These are phyloP conservation scores for Herpotrichia juniperi DNA, from an alignment of 2,329 filamentous ascomycete genomes.

Conservation along the genomic window DNA sequence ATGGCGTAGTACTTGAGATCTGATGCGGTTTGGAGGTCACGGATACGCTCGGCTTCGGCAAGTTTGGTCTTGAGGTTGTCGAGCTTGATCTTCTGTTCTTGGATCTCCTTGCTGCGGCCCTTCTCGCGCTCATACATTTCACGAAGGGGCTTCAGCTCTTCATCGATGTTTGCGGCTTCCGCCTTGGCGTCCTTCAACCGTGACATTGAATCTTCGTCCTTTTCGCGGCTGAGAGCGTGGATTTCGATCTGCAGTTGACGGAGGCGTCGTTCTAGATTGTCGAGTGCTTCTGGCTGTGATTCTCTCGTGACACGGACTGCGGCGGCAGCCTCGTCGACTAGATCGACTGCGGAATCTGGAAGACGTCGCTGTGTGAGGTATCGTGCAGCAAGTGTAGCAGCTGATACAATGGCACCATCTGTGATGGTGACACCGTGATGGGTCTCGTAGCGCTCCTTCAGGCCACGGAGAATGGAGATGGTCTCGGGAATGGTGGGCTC, in stretches of 20 bases:
- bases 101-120: slow-evolving; percentile 86
- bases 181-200: slow-evolving; percentile 83
- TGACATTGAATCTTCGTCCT: slow-evolving; percentile 87
- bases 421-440: slow-evolving; percentile 98
- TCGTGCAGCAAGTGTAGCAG: slow-evolving; percentile 88
- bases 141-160: slow-evolving; percentile 87
- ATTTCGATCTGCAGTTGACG: slow-evolving; percentile 97
- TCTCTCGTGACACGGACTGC: slow-evolving; percentile 96
- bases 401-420: slow-evolving; percentile 88
- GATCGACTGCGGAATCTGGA: slow-evolving; percentile 94
- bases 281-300: slow-evolving; percentile 93
- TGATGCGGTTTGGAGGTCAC: slow-evolving; percentile 84
- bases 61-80: slow-evolving; percentile 90
- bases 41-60: slow-evolving; percentile 87
- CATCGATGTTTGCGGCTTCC: slow-evolving; percentile 91
- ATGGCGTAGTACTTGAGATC: slow-evolving; percentile 98
- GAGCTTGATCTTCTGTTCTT: slow-evolving; percentile 93
- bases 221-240: slow-evolving; percentile 89
- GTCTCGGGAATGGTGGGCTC: slow-evolving; percentile 89
- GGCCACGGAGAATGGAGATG: slow-evolving; percentile 94
- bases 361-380: slow-evolving; percentile 91
- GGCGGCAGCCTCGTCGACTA: slow-evolving; percentile 94
- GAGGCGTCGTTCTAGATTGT: slow-evolving; percentile 88
- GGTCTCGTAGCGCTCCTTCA: slow-evolving; percentile 98
- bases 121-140: slow-evolving; percentile 97